Evolutionary conservation across 2,329 filamentous ascomycete species (phyloP), one percentile per base, ranked within the genome.

Genomic region (Setomelanomma holmii): DNA sequence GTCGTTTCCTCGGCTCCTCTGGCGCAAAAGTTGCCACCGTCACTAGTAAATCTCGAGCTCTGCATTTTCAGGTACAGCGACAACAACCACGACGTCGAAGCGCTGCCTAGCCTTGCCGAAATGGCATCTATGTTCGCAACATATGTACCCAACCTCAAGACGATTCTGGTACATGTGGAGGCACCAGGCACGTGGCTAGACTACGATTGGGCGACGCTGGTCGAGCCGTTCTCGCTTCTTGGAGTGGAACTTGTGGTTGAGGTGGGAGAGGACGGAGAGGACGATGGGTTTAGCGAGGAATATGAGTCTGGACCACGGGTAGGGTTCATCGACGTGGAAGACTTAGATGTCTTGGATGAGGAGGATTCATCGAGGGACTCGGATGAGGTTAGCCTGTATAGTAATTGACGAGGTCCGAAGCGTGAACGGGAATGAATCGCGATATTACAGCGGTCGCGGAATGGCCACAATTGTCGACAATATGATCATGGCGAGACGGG

Each of bases 301-400:
- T 50, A 24, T 16, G 39, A 42, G 8, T 50, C 55, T n/a, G 41
- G 49, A 4, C 19, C 20, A 22, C 20, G 22, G 21, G 10, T 16
- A 16, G 40, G 5, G 11, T 27, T 24, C 14, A 14, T 17, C 14
- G 19, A 20, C 16, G 19, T 20, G 14, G 22, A 19, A 6, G 5
- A 11, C 5, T 23, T 19, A 17, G 42, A 4, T 14, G 23, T 19
- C 14, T 30, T 45, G 11, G 19, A 17, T 5, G 42, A 45, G 11
- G 20, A 16, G 21, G 47, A 50, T 10, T 58, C 60, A 4, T 55
- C 56, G 8, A 40, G 46, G 8, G 56, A 56, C 4, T 60, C 58
- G 2, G 46, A 58, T 40, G 60, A 63, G 14, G 51, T 60, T 16
- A 49, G 60, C 21, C 30, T 63, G 27, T 63, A 61, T 17, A 53